Evolutionary conservation across 2,329 filamentous ascomycete species (phyloP), one percentile per base, ranked within the genome.

Genomic region (Paraconiothyrium brasiliense): DNA sequence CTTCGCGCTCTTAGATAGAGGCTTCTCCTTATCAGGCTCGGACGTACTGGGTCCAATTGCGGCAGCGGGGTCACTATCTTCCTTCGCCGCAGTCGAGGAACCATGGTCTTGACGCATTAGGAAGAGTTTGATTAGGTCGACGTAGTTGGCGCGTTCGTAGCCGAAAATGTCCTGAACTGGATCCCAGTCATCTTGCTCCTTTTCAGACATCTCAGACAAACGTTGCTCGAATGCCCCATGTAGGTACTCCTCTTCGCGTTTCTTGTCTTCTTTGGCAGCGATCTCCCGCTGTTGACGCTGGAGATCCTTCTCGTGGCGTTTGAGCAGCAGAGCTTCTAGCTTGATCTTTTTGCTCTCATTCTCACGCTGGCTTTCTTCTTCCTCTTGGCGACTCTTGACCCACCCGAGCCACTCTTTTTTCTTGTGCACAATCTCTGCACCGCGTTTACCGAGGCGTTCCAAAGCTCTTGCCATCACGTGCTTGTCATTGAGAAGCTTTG

Each of bases 331-430:
- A 3, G 82, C 80, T 65, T 85, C 83, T 39, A 79, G 74, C 66
- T 84, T 84, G 55, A 84, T 75, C 64, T 84, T 84, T 70, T 81
- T 82, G 49, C 80, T 80, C 67, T 85, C 84, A 48, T 80, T 83
- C 48, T 84, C 82, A 32, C 81, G 79, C 4, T 69, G 76, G 27
- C 71, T 69, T 57, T 84, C 83, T 69, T 84, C 82, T 32, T 80
- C 75, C 16, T 81, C 75, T 65, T 85, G 82, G 37, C 76, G 78
- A 58, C 81, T 64, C 14, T 78, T 74, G 6, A 84, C 76, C 83
- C 83, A 84, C n/a, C 74, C 71, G 64, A 79, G 84, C 83, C 83
- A 85, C 61, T 83, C 80, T 67, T 83, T 78, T 60, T 81, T 77
- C 59, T 79, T 71, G 65, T 83, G 83, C 48, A 84, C 71, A 10